Percentiles rank a stretch among this genome's conserved stretches.
These are phyloP conservation scores for Colletotrichum tropicicola DNA, from an alignment of 2,329 filamentous ascomycete species.

Conservation along the genomic window DNA sequence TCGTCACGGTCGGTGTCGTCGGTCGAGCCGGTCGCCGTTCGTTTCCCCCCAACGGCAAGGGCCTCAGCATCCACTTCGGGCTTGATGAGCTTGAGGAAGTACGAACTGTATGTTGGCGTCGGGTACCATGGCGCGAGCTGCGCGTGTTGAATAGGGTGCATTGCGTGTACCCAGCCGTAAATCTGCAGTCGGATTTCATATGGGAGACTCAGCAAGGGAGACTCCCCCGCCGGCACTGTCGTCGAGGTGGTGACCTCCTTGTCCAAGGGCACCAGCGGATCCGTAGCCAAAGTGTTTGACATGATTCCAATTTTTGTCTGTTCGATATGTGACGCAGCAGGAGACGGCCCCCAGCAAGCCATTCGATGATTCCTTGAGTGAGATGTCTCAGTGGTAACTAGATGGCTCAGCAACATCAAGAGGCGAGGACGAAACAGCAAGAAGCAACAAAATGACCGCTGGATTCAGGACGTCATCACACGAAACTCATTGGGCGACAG, in stretches of 20 bases:
- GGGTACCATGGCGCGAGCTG: conserved; percentile 52
- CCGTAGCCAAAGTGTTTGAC: not conserved
- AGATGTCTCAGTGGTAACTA: not conserved
- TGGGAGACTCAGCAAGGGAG: conserved; percentile 47
- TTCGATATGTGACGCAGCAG: not conserved
- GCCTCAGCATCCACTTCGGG: not conserved
- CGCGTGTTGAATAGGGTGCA: conserved; percentile 46
- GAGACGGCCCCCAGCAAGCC: not conserved
- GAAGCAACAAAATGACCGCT: not conserved
- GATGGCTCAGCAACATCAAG: not conserved
- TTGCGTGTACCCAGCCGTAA: conserved; percentile 51
- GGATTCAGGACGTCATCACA: not conserved
- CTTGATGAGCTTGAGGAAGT: conserved; percentile 38
- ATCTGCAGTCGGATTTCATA: conserved; percentile 57
- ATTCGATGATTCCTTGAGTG: not conserved
- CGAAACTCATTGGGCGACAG: not conserved
- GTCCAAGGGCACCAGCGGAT: not conserved
- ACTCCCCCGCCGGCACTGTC: not conserved
- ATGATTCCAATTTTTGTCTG: not conserved
- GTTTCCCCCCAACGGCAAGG: not conserved
- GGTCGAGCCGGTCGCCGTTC: not conserved
- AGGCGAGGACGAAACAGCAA: not conserved
- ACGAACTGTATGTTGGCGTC: conserved; percentile 41
- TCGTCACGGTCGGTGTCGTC: not conserved
- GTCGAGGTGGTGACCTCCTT: not conserved